Percentiles rank a stretch among this genome's conserved stretches.
These are phyloP conservation scores for Fraxinus velutina DNA, from an alignment of 305 asterid species.

Conservation along the genomic window DNA sequence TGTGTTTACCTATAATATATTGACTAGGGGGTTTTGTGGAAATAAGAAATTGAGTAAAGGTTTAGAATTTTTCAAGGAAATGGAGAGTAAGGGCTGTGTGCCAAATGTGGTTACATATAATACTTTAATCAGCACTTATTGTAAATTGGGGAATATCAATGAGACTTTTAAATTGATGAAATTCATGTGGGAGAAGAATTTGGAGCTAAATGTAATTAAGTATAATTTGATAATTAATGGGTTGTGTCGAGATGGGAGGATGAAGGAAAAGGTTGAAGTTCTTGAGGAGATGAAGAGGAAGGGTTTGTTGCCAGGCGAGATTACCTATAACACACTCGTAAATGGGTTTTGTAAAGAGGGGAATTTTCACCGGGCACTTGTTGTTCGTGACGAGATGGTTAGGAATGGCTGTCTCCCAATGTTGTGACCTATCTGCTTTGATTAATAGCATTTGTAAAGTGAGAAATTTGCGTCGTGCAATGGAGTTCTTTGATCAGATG, in stretches of 20 bases:
- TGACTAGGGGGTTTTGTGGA: conserved; percentile 72
- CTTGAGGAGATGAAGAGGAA: conserved; percentile 54
- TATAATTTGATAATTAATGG: conserved; percentile 71
- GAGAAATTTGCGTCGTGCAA: conserved; percentile 57
- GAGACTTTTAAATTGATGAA: conserved; percentile 41
- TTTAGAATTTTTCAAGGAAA: conserved; percentile 43
- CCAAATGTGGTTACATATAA: conserved; percentile 78
- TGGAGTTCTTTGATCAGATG: conserved; percentile 73
- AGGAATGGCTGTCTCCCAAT: conserved; percentile 67
- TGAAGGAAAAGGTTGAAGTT: conserved; percentile 52
- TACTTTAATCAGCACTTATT: conserved; percentile 61
- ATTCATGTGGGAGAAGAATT: conserved; percentile 48
- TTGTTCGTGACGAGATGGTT: conserved; percentile 70
- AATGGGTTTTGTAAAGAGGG: conserved; percentile 73
- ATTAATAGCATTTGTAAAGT: conserved; percentile 68
- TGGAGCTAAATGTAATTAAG: conserved; percentile 70
- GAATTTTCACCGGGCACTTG: conserved; percentile 76
- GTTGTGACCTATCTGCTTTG: conserved; percentile 78
- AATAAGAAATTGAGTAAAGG: conserved; percentile 46
- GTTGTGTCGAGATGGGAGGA: conserved; percentile 67
- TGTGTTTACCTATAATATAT: conserved; percentile 68
- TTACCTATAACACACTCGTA: conserved; percentile 73
- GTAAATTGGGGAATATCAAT: conserved; percentile 50
- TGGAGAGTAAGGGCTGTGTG: conserved; percentile 67
- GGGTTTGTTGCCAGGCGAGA: conserved; percentile 67